Percentiles rank a stretch among this genome's conserved stretches.
Evolutionary conservation across 2,329 filamentous ascomycete genomes (phyloP).

Genomic region (Dactylellina drechsleri): DNA sequence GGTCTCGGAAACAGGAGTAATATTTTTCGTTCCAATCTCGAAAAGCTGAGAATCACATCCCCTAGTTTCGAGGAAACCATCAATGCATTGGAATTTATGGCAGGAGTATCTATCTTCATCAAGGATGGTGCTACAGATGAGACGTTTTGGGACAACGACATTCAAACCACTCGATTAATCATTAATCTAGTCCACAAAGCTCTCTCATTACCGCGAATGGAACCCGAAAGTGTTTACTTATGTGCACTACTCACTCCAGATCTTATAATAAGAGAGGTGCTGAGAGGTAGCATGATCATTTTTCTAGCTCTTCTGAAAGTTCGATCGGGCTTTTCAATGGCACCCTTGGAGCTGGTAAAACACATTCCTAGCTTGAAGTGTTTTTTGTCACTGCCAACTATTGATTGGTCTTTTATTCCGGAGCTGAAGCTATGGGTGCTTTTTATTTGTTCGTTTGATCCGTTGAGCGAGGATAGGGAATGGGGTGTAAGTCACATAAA

Average conservation of each 20-base stretch:
- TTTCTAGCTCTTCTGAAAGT: conserved; percentile 26
- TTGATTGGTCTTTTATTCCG: conserved; percentile 22
- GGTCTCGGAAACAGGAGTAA: conserved; percentile 9
- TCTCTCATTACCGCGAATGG: conserved; percentile 20
- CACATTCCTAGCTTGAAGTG: conserved; percentile 10
- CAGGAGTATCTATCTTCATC: conserved; percentile 17
- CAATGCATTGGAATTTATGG: conserved; percentile 16
- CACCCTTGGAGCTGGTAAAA: conserved; percentile 8
- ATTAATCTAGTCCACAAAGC: conserved; percentile 16
- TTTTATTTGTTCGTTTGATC: conserved; percentile 21
- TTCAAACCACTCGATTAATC: conserved; percentile 24
- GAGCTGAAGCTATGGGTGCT: conserved; percentile 22
- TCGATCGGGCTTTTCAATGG: conserved; percentile 22
- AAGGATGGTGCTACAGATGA: conserved; percentile 16
- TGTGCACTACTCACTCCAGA: conserved; percentile 13
- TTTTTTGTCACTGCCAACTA: conserved; percentile 8
- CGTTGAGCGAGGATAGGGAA: conserved; percentile 18
- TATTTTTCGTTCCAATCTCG: conserved; percentile 21
- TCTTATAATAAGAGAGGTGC: conserved; percentile 24
- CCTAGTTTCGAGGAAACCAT: conserved; percentile 17
- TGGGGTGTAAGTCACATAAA: conserved; percentile 20
- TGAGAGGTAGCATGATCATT: conserved; percentile 20
- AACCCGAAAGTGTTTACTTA: conserved; percentile 18
- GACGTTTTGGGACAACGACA: conserved; percentile 30
- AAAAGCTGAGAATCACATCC: background rate